Evolutionary conservation across 352 stramenopile genomes (phyloP).

Genomic region (Aphanomyces stellatus): DNA sequence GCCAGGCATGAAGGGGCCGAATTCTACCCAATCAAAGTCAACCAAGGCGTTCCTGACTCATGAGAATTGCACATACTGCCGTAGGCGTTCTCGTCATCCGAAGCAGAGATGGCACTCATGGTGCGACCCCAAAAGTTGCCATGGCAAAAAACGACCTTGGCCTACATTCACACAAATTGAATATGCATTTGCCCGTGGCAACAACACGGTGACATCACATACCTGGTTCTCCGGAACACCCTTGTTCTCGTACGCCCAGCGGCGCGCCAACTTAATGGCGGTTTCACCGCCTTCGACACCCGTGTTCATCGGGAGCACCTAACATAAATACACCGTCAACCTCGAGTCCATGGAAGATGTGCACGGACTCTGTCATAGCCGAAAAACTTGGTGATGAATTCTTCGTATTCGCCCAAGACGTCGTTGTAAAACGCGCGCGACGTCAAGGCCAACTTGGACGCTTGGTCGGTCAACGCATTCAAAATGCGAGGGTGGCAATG

Average conservation of each 20-base stretch:
- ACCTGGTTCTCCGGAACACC: conserved; percentile 88
- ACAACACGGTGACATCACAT: neutral
- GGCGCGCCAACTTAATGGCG: conserved; percentile 93
- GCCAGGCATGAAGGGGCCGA: conserved; percentile 97
- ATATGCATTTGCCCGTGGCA: neutral
- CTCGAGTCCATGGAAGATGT: conserved; percentile 17
- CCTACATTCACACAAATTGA: conserved; percentile 23
- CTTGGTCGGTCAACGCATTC: conserved; percentile 89
- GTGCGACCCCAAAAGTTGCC: conserved; percentile 99
- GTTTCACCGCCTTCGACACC: conserved; percentile 98
- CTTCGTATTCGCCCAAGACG: conserved; percentile 93
- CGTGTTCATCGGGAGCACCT: conserved; percentile 98
- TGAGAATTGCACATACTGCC: conserved; percentile 35
- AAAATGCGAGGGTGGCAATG: conserved; percentile 99
- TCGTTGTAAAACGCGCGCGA: conserved; percentile 99
- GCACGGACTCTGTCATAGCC: conserved; percentile 95
- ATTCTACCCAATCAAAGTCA: conserved; percentile 30
- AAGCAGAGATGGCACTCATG: conserved; percentile 94
- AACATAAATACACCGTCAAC: neutral
- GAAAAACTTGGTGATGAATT: conserved; percentile 97
- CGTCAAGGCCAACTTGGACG: conserved; percentile 92
- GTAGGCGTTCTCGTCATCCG: conserved; percentile 83
- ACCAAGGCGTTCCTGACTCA: neutral
- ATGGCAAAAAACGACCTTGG: conserved; percentile 93
- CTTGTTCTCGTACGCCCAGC: conserved; percentile 98